These are phyloP conservation scores for Debaryomyces robertsiae DNA, from an alignment of 1,139 yeast species.

Conservation along the genomic window DNA sequence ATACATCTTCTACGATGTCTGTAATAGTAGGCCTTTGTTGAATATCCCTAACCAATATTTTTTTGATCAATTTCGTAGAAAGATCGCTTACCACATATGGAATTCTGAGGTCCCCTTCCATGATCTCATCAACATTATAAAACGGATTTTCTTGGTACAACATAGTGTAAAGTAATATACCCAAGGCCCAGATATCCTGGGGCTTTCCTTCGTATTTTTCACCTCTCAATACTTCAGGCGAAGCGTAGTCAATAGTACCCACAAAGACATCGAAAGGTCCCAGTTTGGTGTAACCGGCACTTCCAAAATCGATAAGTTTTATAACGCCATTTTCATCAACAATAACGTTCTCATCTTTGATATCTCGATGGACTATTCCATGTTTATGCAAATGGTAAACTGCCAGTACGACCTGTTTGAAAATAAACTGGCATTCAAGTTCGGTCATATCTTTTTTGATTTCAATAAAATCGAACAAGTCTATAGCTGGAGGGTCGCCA, in stretches of 20 bases:
- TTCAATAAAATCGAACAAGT: slow-evolving; percentile 88
- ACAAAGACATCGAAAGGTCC: slow-evolving; percentile 98
- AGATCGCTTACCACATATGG: slow-evolving; percentile 64
- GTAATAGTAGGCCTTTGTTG: slow-evolving; percentile 70
- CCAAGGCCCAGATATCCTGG: slow-evolving; percentile 97
- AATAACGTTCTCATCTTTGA: slow-evolving; percentile 92
- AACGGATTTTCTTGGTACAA: slow-evolving; percentile 95
- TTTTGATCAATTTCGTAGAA: slow-evolving; percentile 60
- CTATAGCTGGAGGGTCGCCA: slow-evolving; percentile 87
- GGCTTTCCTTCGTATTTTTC: slow-evolving; percentile 88
- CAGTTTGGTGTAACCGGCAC: slow-evolving; percentile 84
- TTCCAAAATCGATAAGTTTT: slow-evolving; percentile 91
- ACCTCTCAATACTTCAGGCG: slow-evolving; percentile 92
- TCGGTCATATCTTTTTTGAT: slow-evolving; percentile 78
- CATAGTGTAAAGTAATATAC: slow-evolving; percentile 83
- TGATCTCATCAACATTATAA: slow-evolving; percentile 89
- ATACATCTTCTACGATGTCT: slow-evolving; percentile 64
- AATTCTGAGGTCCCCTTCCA: slow-evolving; percentile 81
- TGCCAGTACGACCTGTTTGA: slow-evolving; percentile 77
- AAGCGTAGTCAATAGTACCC: slow-evolving; percentile 95
- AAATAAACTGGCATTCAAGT: slow-evolving; percentile 71
- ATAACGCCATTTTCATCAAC: slow-evolving; percentile 77
- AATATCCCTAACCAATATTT: slow-evolving; percentile 67
- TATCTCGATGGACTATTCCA: slow-evolving; percentile 92
- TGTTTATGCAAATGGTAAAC: slow-evolving; percentile 77